A percentile compares a stretch with the other conserved stretches of the same genome.
Conservation (phyloP, 2,329 filamentous ascomycete species). For the Zasmidium citrigriseum region DNA sequence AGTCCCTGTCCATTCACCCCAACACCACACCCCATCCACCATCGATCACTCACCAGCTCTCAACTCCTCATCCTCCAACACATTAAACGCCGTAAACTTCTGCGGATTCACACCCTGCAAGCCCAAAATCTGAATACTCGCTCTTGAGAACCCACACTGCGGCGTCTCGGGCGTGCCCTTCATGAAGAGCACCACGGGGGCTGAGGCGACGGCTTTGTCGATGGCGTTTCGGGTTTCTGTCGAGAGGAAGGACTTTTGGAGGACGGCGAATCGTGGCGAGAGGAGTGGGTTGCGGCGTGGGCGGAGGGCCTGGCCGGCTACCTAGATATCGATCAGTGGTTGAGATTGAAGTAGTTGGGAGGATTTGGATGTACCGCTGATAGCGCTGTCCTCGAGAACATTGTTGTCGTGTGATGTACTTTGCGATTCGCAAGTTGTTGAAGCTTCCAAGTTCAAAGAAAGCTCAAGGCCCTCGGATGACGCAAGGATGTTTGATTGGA, state of each 20-base stretch:
- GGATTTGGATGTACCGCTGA: conserved; percentile 23
- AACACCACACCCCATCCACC: background rate
- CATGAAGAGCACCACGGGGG: conserved; percentile 97
- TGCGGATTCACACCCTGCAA: conserved; percentile 91
- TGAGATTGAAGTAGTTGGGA: background rate
- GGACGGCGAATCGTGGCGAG: conserved; percentile 47
- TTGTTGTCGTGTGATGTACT: conserved; percentile 15
- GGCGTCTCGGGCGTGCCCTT: conserved; percentile 96
- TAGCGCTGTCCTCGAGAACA: conserved; percentile 34
- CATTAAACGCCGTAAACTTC: conserved; percentile 98
- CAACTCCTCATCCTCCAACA: conserved; percentile 86
- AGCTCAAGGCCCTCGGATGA: conserved; percentile 5
- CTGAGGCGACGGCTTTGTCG: conserved; percentile 82
- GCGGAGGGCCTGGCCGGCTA: conserved; percentile 49
- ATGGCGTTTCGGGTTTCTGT: conserved; percentile 79
- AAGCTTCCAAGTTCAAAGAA: conserved; percentile 7
- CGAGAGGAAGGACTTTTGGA: conserved; percentile 70
- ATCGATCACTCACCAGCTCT: conserved; percentile 68
- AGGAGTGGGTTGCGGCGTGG: conserved; percentile 42
- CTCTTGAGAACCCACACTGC: conserved; percentile 94
- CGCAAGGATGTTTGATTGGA: conserved; percentile 8
- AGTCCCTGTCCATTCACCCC: background rate
- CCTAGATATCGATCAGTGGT: conserved; percentile 34
- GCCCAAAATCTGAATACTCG: conserved; percentile 90
- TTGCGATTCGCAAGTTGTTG: background rate